A percentile compares a stretch with the other conserved stretches of the same genome.
Conservation (phyloP, 169 alveolate species). For the Plasmodium blacklocki region DNA sequence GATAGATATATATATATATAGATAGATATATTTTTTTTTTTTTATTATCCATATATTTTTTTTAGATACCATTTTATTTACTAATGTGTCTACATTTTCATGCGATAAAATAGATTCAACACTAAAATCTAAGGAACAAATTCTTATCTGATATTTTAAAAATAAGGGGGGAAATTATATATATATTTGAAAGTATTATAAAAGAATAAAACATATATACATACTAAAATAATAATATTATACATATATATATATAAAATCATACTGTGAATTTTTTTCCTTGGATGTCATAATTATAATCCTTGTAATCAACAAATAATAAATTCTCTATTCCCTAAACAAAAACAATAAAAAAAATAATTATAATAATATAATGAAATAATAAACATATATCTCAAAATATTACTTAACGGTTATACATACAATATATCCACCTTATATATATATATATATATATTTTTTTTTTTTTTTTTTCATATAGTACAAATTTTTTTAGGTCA, state of each 20-base stretch:
- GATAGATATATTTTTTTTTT: not conserved
- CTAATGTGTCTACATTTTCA: constrained; percentile 31
- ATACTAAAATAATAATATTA: no score
- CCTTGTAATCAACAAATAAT: constrained; percentile 63
- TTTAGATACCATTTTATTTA: constrained; percentile 35
- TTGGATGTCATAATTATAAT: constrained; percentile 57
- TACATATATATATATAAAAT: not conserved
- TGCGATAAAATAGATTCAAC: constrained; percentile 45
- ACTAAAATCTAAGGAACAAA: constrained; percentile 75
- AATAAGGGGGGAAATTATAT: no score
- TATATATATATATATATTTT: not conserved
- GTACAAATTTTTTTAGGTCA: constrained; percentile 63
- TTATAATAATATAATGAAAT: no score
- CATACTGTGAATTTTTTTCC: constrained; percentile 60
- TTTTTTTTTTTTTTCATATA: constrained; percentile 4
- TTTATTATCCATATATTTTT: not conserved
- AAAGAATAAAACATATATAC: no score
- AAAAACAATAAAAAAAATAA: not conserved
- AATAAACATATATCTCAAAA: no score
- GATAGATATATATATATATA: not conserved
- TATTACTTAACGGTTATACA: no score
- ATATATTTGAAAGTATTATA: no score
- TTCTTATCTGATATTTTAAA: constrained; percentile 39
- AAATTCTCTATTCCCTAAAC: constrained; percentile 64
- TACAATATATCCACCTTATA: not conserved